A percentile compares a stretch with the other conserved stretches of the same genome.
Conservation (phyloP, 495 filamentous ascomycete genomes). For the Annulohypoxylon maeteangense region DNA sequence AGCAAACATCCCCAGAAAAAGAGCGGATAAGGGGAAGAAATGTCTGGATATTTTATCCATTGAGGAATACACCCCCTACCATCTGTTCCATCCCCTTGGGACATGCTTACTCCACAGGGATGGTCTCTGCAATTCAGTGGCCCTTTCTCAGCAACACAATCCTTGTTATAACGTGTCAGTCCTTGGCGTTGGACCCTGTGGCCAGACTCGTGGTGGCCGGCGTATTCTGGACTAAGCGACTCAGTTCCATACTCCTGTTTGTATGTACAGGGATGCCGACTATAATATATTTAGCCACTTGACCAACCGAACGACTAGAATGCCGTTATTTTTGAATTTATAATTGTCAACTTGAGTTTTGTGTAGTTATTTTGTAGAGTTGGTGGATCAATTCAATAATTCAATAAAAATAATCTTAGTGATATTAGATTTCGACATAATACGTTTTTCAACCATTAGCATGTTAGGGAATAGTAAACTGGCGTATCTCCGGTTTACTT, state of each 20-base stretch:
- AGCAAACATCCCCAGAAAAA: neutral
- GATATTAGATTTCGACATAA: neutral
- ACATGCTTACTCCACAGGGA: neutral
- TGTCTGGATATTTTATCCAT: too few relatives aligned
- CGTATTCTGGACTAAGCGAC: neutral
- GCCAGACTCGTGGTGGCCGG: slow-evolving; percentile 5
- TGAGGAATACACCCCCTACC: neutral
- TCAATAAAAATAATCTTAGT: too few relatives aligned
- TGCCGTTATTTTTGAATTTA: neutral
- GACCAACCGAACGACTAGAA: slow-evolving; percentile 6
- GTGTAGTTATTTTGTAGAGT: neutral
- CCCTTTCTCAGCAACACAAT: neutral
- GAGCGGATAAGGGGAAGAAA: neutral
- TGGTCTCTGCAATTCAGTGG: neutral
- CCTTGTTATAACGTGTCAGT: slow-evolving; percentile 30
- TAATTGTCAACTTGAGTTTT: neutral
- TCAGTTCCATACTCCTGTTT: slow-evolving; percentile 2
- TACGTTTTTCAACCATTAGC: neutral
- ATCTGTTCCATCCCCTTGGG: slow-evolving; percentile 15
- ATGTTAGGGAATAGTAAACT: neutral
- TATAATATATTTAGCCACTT: neutral
- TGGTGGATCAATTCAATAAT: too few relatives aligned
- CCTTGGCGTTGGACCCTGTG: neutral
- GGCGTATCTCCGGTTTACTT: neutral
- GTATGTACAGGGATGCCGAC: neutral